Evolutionary conservation across 345 rosid genomes (phyloP).

Genomic region (Aquilaria malaccensis): DNA sequence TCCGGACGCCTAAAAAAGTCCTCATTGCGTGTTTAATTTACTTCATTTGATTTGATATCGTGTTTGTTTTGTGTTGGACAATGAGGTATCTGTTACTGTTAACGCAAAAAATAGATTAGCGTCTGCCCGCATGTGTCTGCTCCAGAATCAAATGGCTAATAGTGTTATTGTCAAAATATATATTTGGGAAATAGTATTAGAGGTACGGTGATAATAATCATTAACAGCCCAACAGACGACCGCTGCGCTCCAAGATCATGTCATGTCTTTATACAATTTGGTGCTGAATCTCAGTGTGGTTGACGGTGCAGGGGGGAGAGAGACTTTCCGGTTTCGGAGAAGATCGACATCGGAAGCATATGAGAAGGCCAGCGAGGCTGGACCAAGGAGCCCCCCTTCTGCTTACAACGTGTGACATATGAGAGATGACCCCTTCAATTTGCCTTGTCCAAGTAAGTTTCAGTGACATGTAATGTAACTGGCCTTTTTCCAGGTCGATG

Average conservation of each 20-base stretch:
- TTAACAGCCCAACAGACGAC: not conserved
- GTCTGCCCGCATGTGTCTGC: too few relatives aligned
- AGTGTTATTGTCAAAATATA: too few relatives aligned
- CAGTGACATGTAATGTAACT: not conserved
- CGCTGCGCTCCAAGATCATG: not conserved
- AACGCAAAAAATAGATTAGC: too few relatives aligned
- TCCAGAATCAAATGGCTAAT: too few relatives aligned
- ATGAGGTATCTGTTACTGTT: too few relatives aligned
- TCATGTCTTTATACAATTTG: not conserved
- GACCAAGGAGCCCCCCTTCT: conserved; percentile 72
- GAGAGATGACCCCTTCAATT: conserved; percentile 1
- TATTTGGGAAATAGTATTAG: not conserved
- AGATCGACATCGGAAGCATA: conserved; percentile 67
- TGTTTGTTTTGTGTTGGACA: too few relatives aligned
- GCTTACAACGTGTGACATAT: conserved; percentile 74
- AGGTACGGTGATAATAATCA: too few relatives aligned
- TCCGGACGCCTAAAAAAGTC: too few relatives aligned
- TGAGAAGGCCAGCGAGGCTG: conserved; percentile 52
- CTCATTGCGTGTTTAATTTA: too few relatives aligned
- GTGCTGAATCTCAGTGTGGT: not conserved
- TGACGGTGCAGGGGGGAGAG: conserved; percentile 59
- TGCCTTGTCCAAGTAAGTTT: not conserved
- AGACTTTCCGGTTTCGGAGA: conserved; percentile 69
- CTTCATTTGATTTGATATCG: too few relatives aligned
- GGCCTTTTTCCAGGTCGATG: not conserved